phyloP scores from a whole-genome alignment of 1,139 yeast genomes.

The Debaryomyces psychrophilus region DNA sequence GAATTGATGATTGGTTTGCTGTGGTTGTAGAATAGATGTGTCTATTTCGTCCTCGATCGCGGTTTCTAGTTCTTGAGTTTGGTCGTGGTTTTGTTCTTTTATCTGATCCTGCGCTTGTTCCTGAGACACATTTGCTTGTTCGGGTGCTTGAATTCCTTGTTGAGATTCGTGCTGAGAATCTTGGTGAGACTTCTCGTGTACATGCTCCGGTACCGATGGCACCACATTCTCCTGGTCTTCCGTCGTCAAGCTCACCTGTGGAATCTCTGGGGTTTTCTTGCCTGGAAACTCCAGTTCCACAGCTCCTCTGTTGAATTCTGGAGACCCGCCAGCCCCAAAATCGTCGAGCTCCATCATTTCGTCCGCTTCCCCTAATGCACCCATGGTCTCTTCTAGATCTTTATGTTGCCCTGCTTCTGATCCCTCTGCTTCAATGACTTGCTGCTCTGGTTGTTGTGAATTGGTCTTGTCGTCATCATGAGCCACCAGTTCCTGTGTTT shows the following conservation, averaged over 20 bases:
- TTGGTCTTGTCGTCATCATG: neutral
- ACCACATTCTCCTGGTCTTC: constrained; percentile 2
- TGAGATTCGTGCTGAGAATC: neutral
- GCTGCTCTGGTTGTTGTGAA: neutral
- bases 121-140: neutral
- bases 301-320: neutral
- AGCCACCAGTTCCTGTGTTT: neutral
- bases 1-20: constrained; percentile 13
- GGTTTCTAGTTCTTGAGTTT: neutral
- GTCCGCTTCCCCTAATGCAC: neutral
- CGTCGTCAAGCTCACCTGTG: neutral
- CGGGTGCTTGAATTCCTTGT: constrained; percentile 1
- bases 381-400: neutral
- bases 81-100: neutral
- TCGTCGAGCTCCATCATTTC: neutral
- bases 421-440: neutral
- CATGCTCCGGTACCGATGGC: neutral
- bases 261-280: neutral
- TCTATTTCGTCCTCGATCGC: constrained; percentile 14
- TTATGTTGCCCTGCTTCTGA: neutral
- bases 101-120: neutral
- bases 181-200: neutral
- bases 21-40: constrained; percentile 6
- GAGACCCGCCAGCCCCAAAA: neutral
- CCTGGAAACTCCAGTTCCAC: neutral